phyloP scores from a whole-genome alignment of 2,329 filamentous ascomycete species.

The Ceratocystis huliohia region DNA sequence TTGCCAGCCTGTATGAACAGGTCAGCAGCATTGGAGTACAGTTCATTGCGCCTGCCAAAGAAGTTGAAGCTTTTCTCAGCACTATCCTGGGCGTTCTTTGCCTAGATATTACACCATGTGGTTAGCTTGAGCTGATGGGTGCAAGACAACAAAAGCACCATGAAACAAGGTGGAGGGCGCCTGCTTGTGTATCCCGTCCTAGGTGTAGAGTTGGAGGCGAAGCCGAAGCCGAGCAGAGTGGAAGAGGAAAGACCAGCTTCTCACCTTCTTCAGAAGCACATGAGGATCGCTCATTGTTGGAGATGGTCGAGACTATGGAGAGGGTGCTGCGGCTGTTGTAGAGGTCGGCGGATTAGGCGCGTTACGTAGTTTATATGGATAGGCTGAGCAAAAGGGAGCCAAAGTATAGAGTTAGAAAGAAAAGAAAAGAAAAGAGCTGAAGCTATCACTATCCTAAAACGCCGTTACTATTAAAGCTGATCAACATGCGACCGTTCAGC shows the following conservation, averaged over 20 bases:
- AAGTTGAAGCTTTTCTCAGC: slow-evolving; percentile 75
- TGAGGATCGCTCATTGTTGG: slow-evolving; percentile 44
- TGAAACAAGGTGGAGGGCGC: neutral
- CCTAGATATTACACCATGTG: slow-evolving; percentile 39
- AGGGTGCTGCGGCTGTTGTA: neutral
- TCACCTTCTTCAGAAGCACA: slow-evolving; percentile 65
- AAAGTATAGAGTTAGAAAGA: no score
- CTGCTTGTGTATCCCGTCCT: no score
- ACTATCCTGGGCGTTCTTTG: slow-evolving; percentile 66
- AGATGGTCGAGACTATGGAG: neutral
- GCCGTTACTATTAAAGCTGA: no score
- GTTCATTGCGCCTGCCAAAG: slow-evolving; percentile 77
- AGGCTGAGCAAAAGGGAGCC: no score
- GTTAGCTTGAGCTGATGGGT: neutral
- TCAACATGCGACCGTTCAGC: no score
- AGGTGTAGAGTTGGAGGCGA: no score
- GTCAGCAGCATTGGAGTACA: slow-evolving; percentile 80
- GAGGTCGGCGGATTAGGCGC: neutral
- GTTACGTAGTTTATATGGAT: neutral
- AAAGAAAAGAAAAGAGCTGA: no score
- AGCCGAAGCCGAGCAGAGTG: no score
- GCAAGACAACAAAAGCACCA: neutral
- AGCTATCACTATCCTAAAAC: no score
- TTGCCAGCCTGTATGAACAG: slow-evolving; percentile 81
- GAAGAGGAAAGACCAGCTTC: slow-evolving; percentile 10